phyloP scores from a whole-genome alignment of 108 stramenopile genomes.

The Phaeodactylum tricornutum region DNA sequence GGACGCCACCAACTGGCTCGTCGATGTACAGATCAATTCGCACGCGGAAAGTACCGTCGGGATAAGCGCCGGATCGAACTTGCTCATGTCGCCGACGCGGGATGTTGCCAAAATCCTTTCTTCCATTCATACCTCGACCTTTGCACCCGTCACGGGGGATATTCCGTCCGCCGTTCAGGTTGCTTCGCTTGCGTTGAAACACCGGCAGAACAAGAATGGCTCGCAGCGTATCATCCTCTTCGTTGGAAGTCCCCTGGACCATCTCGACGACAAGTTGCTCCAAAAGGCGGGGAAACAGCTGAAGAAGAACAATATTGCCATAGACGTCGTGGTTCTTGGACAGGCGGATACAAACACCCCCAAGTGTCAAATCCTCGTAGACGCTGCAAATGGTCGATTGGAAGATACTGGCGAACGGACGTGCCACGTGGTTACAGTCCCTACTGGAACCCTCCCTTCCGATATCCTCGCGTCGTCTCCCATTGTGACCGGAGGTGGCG shows the following conservation, averaged over 20 bases:
- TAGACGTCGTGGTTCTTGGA: slow-evolving; percentile 93
- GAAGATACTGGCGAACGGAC: slow-evolving; percentile 61
- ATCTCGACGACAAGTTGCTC: slow-evolving; percentile 34
- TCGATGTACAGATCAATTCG: slow-evolving; percentile 80
- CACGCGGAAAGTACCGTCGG: slow-evolving; percentile 99
- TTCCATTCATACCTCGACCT: slow-evolving; percentile 45
- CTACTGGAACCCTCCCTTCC: slow-evolving; percentile 86
- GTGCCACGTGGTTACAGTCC: slow-evolving; percentile 93
- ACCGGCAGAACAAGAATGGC: slow-evolving; percentile 97
- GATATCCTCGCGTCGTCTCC: slow-evolving; percentile 88
- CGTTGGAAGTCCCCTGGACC: slow-evolving; percentile 72
- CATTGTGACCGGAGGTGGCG: slow-evolving; percentile 71
- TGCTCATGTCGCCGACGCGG: slow-evolving; percentile 89
- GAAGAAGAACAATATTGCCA: slow-evolving; percentile 93
- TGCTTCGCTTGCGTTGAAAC: slow-evolving; percentile 92
- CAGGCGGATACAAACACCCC: slow-evolving; percentile 83
- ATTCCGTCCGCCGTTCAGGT: slow-evolving; percentile 84
- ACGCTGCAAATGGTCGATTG: slow-evolving; percentile 81
- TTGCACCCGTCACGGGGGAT: slow-evolving; percentile 19
- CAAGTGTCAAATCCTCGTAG: slow-evolving; percentile 84
- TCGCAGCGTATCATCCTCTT: slow-evolving; percentile 91
- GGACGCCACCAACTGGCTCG: slow-evolving; percentile 94
- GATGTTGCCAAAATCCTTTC: slow-evolving; percentile 91
- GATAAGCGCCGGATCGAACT: slow-evolving; percentile 79
- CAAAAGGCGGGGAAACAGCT: slow-evolving; percentile 79